Evolutionary conservation across 2,329 filamentous ascomycete species (phyloP).

Genomic region (Fragosphaeria purpurea): DNA sequence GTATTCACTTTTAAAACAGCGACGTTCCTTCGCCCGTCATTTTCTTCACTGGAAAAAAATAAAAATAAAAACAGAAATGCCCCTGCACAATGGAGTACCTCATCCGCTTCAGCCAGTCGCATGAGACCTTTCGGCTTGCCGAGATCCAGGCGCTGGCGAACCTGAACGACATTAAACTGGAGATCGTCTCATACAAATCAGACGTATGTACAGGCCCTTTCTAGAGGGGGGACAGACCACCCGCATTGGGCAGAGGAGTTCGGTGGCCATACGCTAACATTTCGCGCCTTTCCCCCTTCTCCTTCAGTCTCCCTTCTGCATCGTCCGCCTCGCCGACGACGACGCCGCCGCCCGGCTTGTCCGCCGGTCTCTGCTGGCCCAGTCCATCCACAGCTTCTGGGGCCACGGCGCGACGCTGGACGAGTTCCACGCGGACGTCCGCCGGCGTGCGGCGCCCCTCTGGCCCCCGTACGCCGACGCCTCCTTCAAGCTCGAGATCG

Average conservation of each 20-base stretch:
- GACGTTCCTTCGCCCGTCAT: too few species aligned
- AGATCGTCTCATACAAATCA: slow-evolving; percentile 64
- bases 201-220: slow-evolving; percentile 46
- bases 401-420: slow-evolving; percentile 58
- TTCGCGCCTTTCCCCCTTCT: too few species aligned
- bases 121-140: slow-evolving; percentile 81
- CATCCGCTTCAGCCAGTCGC: slow-evolving; percentile 78
- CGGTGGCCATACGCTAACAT: too few species aligned
- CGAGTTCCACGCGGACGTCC: slow-evolving; percentile 57
- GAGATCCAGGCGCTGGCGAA: slow-evolving; percentile 75
- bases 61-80: too few species aligned
- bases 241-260: too few species aligned
- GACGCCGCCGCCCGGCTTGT: slow-evolving; percentile 58
- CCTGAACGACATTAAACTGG: slow-evolving; percentile 54
- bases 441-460: slow-evolving; percentile 43
- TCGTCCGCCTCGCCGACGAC: slow-evolving; percentile 58
- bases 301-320: slow-evolving; percentile 71
- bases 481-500: slow-evolving; percentile 77
- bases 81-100: slow-evolving; percentile 57
- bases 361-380: slow-evolving; percentile 67
- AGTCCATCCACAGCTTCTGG: slow-evolving; percentile 86
- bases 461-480: slow-evolving; percentile 56
- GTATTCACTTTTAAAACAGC: too few species aligned
- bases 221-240: too few species aligned
- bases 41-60: too few species aligned